These are phyloP conservation scores for Acer yangbiense DNA, from an alignment of 345 rosid species.

Conservation along the genomic window DNA sequence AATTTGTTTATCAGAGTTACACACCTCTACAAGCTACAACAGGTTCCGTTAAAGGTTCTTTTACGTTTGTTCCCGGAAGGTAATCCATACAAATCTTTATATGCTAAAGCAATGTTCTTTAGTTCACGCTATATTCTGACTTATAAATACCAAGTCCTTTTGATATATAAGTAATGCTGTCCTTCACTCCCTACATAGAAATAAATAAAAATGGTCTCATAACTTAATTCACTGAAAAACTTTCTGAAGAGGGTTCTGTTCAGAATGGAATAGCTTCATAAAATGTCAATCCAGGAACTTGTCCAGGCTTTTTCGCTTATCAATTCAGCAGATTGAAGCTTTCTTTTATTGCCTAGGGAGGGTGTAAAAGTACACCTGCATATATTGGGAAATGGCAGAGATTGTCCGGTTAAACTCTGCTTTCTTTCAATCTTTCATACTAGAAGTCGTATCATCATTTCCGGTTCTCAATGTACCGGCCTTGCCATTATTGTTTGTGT, in stretches of 20 bases:
- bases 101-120: constrained; percentile 2
- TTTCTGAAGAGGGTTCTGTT: neutral
- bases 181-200: neutral
- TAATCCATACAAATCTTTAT: constrained; percentile 23
- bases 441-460: neutral
- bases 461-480: neutral
- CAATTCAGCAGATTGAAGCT: neutral
- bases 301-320: neutral
- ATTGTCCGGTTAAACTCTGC: too few relatives aligned
- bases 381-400: neutral
- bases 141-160: neutral
- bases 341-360: neutral
- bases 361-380: neutral
- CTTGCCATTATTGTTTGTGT: neutral
- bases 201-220: neutral
- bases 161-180: neutral
- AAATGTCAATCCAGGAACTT: neutral
- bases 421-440: neutral
- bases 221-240: neutral
- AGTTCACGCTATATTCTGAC: neutral
- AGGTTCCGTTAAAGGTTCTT: constrained; percentile 75
- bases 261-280: neutral
- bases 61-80: constrained; percentile 93
- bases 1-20: constrained; percentile 77
- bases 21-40: constrained; percentile 32